Evolutionary conservation across 352 stramenopile species (phyloP).

Genomic region (Hyaloperonospora brassicae): DNA sequence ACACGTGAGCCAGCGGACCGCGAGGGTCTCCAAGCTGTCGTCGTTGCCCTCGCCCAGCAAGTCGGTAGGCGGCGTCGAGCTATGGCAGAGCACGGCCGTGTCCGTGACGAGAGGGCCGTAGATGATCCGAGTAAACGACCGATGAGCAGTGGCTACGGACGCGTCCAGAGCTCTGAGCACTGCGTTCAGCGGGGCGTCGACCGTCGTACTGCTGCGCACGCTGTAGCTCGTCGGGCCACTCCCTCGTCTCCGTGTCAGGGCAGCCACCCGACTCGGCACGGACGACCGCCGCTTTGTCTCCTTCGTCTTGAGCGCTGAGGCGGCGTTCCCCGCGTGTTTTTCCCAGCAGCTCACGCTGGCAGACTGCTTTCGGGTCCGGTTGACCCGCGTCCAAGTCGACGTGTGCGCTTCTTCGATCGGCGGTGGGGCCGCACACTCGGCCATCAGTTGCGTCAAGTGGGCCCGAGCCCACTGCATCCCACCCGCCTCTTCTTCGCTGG

Average conservation of each 20-base stretch:
- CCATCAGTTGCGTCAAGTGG: conserved; percentile 27
- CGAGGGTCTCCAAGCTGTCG: conserved; percentile 36
- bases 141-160: conserved; percentile 42
- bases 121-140: conserved; percentile 69
- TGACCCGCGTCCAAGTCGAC: conserved; percentile 26
- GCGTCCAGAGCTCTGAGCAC: conserved; percentile 61
- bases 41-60: conserved; percentile 5
- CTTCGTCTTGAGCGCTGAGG: conserved; percentile 11
- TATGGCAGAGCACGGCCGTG: conserved; percentile 69
- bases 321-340: conserved; percentile 16
- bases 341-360: conserved; percentile 42
- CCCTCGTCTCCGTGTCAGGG: conserved; percentile 1
- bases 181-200: conserved; percentile 41
- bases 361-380: conserved; percentile 34
- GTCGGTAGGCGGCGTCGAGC: conserved; percentile 15
- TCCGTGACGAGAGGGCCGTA: conserved; percentile 64
- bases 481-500: conserved; percentile 32
- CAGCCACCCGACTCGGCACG: neutral
- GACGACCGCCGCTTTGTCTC: conserved; percentile 13
- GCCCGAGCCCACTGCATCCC: conserved; percentile 20
- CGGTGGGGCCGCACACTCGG: conserved; percentile 22
- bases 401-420: neutral
- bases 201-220: conserved; percentile 49
- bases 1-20: conserved; percentile 65
- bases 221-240: conserved; percentile 26